Conservation (phyloP, 1,284 basidiomycete genomes). For the Boletus coffeatus region DNA sequence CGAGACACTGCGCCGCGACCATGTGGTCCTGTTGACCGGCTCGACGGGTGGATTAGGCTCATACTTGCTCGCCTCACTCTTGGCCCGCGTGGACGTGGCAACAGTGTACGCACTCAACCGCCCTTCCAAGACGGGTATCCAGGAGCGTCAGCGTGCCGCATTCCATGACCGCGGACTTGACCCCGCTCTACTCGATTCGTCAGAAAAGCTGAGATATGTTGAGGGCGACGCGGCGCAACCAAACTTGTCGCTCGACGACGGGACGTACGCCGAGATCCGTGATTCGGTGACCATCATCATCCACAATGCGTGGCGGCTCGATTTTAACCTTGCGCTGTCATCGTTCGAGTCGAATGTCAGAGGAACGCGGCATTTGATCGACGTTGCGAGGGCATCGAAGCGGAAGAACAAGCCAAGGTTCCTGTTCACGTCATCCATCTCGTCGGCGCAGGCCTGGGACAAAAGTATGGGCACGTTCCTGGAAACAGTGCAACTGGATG, state of each 20-base stretch:
- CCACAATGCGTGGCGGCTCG: slow-evolving; percentile 3
- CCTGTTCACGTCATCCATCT: too few relatives aligned
- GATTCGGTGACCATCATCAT: slow-evolving; percentile 23
- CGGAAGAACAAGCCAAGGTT: too few relatives aligned
- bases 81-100: slow-evolving; percentile 16
- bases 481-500: slow-evolving; percentile 19
- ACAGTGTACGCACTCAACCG: slow-evolving; percentile 33
- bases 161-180: slow-evolving; percentile 32
- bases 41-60: slow-evolving; percentile 30
- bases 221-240: slow-evolving; percentile 24
- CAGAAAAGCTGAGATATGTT: slow-evolving; percentile 27
- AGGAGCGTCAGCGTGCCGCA: slow-evolving; percentile 22
- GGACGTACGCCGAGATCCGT: slow-evolving; percentile 21
- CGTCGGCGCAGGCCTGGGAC: too few relatives aligned
- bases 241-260: slow-evolving; percentile 24
- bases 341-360: too few relatives aligned
- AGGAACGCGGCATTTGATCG: slow-evolving; percentile 16
- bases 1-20: not conserved
- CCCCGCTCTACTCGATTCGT: slow-evolving; percentile 19
- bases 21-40: slow-evolving; percentile 28
- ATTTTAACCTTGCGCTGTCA: too few relatives aligned
- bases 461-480: slow-evolving; percentile 9
- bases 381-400: slow-evolving; percentile 16
- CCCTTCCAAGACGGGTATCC: slow-evolving; percentile 13
- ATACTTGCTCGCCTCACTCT: slow-evolving; percentile 23